Evolutionary conservation across 2,329 filamentous ascomycete species (phyloP), one percentile per base, ranked within the genome.

Genomic region (Zalaria obscura): DNA sequence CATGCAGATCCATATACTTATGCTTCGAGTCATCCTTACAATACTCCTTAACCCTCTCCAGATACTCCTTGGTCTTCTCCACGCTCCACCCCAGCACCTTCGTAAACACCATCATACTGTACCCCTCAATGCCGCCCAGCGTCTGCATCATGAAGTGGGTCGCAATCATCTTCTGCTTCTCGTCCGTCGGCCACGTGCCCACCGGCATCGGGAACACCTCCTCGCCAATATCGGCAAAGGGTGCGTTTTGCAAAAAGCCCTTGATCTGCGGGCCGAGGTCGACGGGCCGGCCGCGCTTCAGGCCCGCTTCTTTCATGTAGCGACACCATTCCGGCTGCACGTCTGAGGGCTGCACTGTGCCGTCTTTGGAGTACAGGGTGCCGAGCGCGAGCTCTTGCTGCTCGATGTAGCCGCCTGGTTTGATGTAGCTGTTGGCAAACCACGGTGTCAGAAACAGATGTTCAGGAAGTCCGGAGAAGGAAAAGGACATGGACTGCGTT

Each of bases 361-460:
- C 41, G 29, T 51, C 48, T 3, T 49, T 29, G 25, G 44, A 28
- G 40, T 51, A 49, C 29, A 47, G 47, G 11, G 41, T 27, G 29
- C 48, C 47, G 1, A 51, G 44, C 34, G 47, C 47, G 43, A 47
- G 49, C 37, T 61, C 58, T 37, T 56, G 50, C 25, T 58, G 36
- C 44, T 61, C 58, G 27, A 61, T 47, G 39, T 48, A 58, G 7
- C 56, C 56, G 2, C 54, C 55, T n/a, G 56, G 57, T 35, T 45
- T 48, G 28, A 55, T 43, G 39, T 46, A 44, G 40, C 38, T 41
- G 18, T 36, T 7, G 7, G 7, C 18, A 18, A 18, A 18, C n/a
- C 7, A 7, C 29, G n/a, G 29, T 32, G 29, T 32, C 29, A n/a
- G 29, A 7, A 32, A 7, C 7, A n/a, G 7, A n/a, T 32, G 29